Percentiles rank a stretch among this genome's conserved stretches.
phyloP scores from a whole-genome alignment of 2,329 filamentous ascomycete species.

The Aspergillus pseudoviridinutans region DNA sequence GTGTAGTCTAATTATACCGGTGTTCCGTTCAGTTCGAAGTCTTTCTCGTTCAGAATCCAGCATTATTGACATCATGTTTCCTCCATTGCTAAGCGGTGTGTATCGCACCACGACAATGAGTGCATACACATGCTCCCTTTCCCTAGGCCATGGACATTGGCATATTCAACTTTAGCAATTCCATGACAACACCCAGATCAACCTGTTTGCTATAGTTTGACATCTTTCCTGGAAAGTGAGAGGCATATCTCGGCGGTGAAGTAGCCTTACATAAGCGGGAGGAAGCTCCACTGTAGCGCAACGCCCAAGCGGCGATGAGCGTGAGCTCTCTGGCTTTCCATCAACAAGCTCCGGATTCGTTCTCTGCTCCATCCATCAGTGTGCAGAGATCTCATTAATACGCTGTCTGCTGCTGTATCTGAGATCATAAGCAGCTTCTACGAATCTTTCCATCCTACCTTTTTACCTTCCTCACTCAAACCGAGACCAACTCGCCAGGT shows the following conservation, averaged over 20 bases:
- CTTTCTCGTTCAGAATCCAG: background rate
- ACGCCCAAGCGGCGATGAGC: conserved; percentile 20
- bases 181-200: background rate
- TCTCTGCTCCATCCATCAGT: conserved; percentile 16
- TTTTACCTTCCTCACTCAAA: conserved; percentile 6
- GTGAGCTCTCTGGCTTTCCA: conserved; percentile 22
- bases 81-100: background rate
- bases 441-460: background rate
- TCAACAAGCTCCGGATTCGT: conserved; percentile 24
- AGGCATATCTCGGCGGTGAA: conserved; percentile 10
- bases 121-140: background rate
- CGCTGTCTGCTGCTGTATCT: conserved; percentile 10
- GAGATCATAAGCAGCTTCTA: conserved; percentile 8
- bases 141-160: background rate
- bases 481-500: conserved; percentile 26
- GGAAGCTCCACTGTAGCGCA: conserved; percentile 25
- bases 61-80: conserved; percentile 1
- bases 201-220: background rate
- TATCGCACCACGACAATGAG: background rate
- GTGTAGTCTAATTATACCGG: background rate
- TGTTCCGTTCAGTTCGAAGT: background rate
- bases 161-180: background rate
- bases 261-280: conserved; percentile 20
- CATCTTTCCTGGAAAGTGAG: background rate
- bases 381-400: conserved; percentile 7